phyloP scores from a whole-genome alignment of 208 protist genomes.

The Leishmania tropica region DNA sequence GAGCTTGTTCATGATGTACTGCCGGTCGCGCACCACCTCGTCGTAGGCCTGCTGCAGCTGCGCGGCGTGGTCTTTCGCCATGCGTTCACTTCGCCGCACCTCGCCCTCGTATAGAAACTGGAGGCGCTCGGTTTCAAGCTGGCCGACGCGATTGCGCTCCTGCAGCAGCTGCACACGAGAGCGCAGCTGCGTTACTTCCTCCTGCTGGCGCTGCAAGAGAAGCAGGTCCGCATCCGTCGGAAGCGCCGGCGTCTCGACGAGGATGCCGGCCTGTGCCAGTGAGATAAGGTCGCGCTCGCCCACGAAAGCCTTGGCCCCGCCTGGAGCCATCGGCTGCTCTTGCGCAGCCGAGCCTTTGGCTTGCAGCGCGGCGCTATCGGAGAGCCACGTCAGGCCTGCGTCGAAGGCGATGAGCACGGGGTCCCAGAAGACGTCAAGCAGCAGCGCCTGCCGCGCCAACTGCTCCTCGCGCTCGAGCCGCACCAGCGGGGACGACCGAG shows the following conservation, averaged over 20 bases:
- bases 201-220: constrained; percentile 52
- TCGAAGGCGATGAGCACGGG: constrained; percentile 88
- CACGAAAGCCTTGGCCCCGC: neutral
- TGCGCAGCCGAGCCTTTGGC: constrained; percentile 8
- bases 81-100: constrained; percentile 59
- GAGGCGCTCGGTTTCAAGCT: constrained; percentile 57
- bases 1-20: constrained; percentile 64
- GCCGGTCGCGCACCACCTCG: constrained; percentile 71
- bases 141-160: constrained; percentile 46
- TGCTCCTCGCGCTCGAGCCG: constrained; percentile 46
- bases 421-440: constrained; percentile 77
- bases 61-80: constrained; percentile 59
- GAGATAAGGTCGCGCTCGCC: constrained; percentile 19
- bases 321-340: constrained; percentile 1
- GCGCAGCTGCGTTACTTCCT: constrained; percentile 49
- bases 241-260: constrained; percentile 22
- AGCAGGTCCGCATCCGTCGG: constrained; percentile 57
- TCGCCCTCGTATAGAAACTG: constrained; percentile 58
- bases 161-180: constrained; percentile 41
- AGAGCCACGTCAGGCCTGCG: constrained; percentile 83
- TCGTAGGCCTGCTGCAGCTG: constrained; percentile 80
- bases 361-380: constrained; percentile 41
- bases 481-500: neutral
- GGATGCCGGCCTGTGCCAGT: constrained; percentile 14
- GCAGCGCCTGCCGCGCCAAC: constrained; percentile 53